Evolutionary conservation across 345 rosid genomes (phyloP), one percentile per base, ranked within the genome.

Genomic region (Lumnitzera racemosa): DNA sequence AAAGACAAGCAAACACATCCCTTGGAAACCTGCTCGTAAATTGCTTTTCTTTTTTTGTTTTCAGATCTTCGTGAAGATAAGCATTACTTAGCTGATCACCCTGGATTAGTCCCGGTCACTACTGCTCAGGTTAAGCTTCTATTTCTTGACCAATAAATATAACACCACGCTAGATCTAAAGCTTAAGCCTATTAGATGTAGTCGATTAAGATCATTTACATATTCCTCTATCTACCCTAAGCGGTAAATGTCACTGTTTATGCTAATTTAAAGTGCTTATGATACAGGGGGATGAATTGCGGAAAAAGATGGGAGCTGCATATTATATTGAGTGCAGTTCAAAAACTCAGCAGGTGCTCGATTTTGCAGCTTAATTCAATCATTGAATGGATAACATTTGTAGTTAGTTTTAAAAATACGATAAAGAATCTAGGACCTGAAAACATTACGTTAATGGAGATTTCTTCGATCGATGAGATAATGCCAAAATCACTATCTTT

Each of bases 301-400:
- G 94, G 53, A 89, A 85, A 74, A 82, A 79, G 62, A 87, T 89
- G 62, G 97, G 96, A 8, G 99, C 99, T 1, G 71, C 87, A 49
- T 92, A 81, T 74, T 94, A 89, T 75, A 76, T 89, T 11, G 99
- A 94, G 69, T 94, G 99, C 84, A 94, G 99, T 89, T 94, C 97
- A 31, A 94, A 88, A 77, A 90, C 99, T 72, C 99, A 86, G 74
- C 97, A 87, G 99, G 99, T 87, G 31, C 31, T 27, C 1, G 4
- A 27, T 5, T 27, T 27, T 5, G 31, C 5, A 27, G 31, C 3
- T 27, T 27, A 27, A 5, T 27, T 27, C 31, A 27, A 27, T 2
- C 31, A 27, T 27, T 2, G 31, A 20, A 20, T 20, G 20, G 20
- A 20, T 20, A 20, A 20, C 20, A 20, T 20, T 20, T 27, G 31